Percentiles rank a stretch among this genome's conserved stretches.
These are phyloP conservation scores for Melanogaster broomeanus DNA, from an alignment of 768 basidiomycete species.

Conservation along the genomic window DNA sequence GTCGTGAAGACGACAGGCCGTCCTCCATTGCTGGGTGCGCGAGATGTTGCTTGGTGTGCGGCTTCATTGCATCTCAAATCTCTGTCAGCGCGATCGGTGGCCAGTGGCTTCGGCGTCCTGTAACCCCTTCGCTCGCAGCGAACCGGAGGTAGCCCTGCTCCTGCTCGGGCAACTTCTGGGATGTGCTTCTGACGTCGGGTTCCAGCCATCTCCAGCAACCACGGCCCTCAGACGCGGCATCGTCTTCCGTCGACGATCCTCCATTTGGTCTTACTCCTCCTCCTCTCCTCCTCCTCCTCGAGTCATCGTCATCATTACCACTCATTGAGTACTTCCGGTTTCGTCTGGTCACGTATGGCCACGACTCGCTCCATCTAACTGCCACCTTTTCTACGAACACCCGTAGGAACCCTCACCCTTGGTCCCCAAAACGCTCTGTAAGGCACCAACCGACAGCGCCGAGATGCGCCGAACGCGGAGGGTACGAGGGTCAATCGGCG, in stretches of 20 bases:
- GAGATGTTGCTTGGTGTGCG: constrained; percentile 2
- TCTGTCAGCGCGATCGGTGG: neutral
- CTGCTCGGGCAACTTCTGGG: constrained; percentile 1
- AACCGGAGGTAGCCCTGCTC: neutral
- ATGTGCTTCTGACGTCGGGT: constrained; percentile 14
- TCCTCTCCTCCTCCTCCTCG: too few relatives aligned
- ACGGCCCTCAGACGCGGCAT: constrained; percentile 17
- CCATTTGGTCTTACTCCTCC: constrained; percentile 33
- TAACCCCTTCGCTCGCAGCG: neutral
- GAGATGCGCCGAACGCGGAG: constrained; percentile 59
- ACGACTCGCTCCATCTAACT: constrained; percentile 74
- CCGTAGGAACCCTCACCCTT: constrained; percentile 56
- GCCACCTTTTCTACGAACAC: constrained; percentile 83
- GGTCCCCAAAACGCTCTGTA: constrained; percentile 79
- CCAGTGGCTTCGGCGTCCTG: constrained; percentile 3
- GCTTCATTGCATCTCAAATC: constrained; percentile 4
- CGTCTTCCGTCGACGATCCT: constrained; percentile 20
- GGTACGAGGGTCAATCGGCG: constrained; percentile 60
- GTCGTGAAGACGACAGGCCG: constrained; percentile 5
- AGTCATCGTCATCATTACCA: constrained; percentile 23
- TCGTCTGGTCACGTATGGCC: constrained; percentile 65
- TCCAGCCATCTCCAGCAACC: constrained; percentile 14
- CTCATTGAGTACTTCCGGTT: constrained; percentile 49
- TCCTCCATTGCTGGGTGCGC: neutral
- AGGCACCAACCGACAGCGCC: constrained; percentile 62